Base-by-base conservation (phyloP, 257 asterid genomes). In the Ophiorrhiza pumila region DNA sequence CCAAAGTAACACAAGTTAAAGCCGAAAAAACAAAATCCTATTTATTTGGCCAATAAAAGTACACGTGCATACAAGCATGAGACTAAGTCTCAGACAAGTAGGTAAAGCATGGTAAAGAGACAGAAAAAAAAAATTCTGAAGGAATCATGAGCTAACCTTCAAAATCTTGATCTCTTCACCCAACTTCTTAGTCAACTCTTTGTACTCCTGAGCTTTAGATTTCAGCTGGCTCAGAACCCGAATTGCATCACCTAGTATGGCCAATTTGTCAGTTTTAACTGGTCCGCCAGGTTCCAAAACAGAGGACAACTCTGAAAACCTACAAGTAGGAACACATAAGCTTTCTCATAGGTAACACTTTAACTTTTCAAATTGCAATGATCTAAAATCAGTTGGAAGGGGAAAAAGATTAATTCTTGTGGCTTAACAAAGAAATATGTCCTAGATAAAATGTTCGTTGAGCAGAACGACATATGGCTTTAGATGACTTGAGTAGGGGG, bases 251-350 rank as follows among this genome's bases (percentile, higher is more conserved):
- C 89, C 76, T 43, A 91, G 92, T 68, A 91, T 85, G 55, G 87
- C 90, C 71, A 86, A 74, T 77, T 89, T 91, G 82, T 91, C 97
- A 20, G 91, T 86, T 87, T 76, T 89, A 45, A 79, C 83, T 60
- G 96, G 89, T 77, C 86, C 81, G 69, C 87, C 95, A 25, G 95
- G 97, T 70, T 87, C 95, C 84, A 91, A 81, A 71, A 74, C 53
- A 68, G 87, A 83, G 56, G 85, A 86, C 64, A 91, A 71, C 63
- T 89, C 96, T 9, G 90, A 76, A 78, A 91, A 91, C 85, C 97
- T 91, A 74, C n/a, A 73, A 53, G 69, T 72, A 53, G 55, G 45
- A 80, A 64, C n/a, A 32, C 34, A 78, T n/a, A 53, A 14, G 68
- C 45, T 50, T 18, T 58, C 65, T 65, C 37, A 15, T 3, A 41